Base-by-base conservation (phyloP, 2,329 filamentous ascomycete species). In the Tolypocladium amazonense region DNA sequence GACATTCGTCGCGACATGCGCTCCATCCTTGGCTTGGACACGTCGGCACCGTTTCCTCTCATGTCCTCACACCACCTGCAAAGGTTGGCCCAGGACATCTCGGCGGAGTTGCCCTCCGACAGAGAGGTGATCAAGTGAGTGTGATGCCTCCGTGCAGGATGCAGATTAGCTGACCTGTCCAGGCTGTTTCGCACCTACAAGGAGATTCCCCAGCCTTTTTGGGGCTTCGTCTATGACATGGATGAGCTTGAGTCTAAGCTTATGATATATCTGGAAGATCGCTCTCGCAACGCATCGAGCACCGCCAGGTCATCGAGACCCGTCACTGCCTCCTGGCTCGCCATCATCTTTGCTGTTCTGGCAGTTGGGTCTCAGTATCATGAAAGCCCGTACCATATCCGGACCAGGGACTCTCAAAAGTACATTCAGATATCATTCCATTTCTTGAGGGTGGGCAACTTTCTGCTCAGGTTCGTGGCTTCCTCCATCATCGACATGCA, bases 361-460 rank as follows among this genome's bases (percentile, higher is more conserved):
- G 84, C 84, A 4, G 84, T 87, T 23, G 84, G 84, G 8, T 86
- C 84, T 0, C 85, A 88, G 66, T 88, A 87, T 64, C 82, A 86
- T 57, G 85, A 88, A 65, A 83, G 82, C 1, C 81, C 84, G 0
- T 87, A 87, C 62, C 82, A 86, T 63, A 74, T 84, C 54, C 79
- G 83, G 43, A 85, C 83, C 11, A 74, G 76, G 58, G 81, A 85
- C 64, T 82, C 82, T 11, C 83, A 85, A 67, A 81, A 79, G 68
- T 85, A 85, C 64, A 80, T 85, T 3, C 82, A 85, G 65, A 84
- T 84, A 60, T 85, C 83, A 0, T 87, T 86, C 66, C 85, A 88
- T 67, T 87, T 87, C 59, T 72, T 88, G 6, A 77, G 84, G 30
- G 73, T 87, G 0, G 82, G 83, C 6, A 88, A 88, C 62, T 88